Evolutionary conservation across 2,329 filamentous ascomycete species (phyloP).

Genomic region (Aspergillus fumigatiaffinis): DNA sequence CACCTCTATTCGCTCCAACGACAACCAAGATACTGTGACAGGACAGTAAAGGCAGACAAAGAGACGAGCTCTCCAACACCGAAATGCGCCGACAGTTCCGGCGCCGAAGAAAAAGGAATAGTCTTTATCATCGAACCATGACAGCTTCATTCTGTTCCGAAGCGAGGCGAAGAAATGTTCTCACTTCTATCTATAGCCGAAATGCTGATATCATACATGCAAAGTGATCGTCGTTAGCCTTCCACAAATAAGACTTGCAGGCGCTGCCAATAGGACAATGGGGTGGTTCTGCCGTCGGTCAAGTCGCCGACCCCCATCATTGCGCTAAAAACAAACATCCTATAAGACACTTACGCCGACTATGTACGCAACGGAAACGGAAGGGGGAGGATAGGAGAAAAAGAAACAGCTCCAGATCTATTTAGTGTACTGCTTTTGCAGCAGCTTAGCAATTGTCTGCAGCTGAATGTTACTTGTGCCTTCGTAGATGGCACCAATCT

Average conservation of each 20-base stretch:
- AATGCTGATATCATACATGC: not conserved
- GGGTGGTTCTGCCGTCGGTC: not conserved
- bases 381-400: slow-evolving; percentile 1
- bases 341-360: not conserved
- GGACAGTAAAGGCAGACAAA: not conserved
- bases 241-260: not conserved
- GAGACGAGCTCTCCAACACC: not conserved
- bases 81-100: not conserved
- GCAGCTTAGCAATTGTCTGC: slow-evolving; percentile 65
- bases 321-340: not conserved
- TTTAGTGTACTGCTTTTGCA: slow-evolving; percentile 66
- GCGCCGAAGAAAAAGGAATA: not conserved
- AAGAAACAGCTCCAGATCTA: slow-evolving; percentile 27
- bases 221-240: not conserved
- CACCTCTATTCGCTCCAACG: not conserved
- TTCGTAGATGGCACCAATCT: slow-evolving; percentile 98
- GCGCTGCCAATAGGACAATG: not conserved
- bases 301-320: not conserved
- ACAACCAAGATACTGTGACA: not conserved
- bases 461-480: slow-evolving; percentile 68
- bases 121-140: not conserved
- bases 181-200: not conserved
- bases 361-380: slow-evolving; percentile 6
- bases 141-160: not conserved
- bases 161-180: not conserved